These are phyloP conservation scores for Fusarium tjaetaba DNA, from an alignment of 2,329 filamentous ascomycete genomes.

Conservation along the genomic window DNA sequence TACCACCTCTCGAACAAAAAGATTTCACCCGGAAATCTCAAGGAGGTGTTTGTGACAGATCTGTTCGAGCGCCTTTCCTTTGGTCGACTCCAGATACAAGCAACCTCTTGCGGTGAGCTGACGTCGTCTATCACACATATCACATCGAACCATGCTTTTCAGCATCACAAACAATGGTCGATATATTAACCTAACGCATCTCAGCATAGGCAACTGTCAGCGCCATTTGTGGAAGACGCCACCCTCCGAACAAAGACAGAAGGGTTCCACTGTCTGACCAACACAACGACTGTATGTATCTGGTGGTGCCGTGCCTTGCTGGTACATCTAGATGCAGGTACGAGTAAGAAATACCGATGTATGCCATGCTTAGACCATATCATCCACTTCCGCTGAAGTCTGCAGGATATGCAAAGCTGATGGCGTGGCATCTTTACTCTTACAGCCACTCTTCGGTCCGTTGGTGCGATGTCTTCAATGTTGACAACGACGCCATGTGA, in stretches of 20 bases:
- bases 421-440: conserved; percentile 27
- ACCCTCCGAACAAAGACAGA: background rate
- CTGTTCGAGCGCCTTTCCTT: conserved; percentile 13
- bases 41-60: conserved; percentile 10
- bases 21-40: background rate
- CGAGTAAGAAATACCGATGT: background rate
- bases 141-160: conserved; percentile 19
- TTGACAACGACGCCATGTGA: background rate
- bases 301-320: conserved; percentile 10
- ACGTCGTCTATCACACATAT: conserved; percentile 18
- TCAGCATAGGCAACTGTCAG: background rate
- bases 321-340: conserved; percentile 18
- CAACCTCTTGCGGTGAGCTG: conserved; percentile 5
- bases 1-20: background rate
- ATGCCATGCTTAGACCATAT: background rate
- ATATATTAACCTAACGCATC: conserved; percentile 3
- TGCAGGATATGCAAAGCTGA: conserved; percentile 8
- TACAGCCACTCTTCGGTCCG: conserved; percentile 10
- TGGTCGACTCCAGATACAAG: background rate
- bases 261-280: background rate
- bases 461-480: conserved; percentile 4
- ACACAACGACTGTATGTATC: background rate
- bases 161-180: background rate
- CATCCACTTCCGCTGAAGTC: conserved; percentile 22
- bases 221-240: background rate